Evolutionary conservation across 139 green algal species (phyloP).

Genomic region (Eudorina sp.): DNA sequence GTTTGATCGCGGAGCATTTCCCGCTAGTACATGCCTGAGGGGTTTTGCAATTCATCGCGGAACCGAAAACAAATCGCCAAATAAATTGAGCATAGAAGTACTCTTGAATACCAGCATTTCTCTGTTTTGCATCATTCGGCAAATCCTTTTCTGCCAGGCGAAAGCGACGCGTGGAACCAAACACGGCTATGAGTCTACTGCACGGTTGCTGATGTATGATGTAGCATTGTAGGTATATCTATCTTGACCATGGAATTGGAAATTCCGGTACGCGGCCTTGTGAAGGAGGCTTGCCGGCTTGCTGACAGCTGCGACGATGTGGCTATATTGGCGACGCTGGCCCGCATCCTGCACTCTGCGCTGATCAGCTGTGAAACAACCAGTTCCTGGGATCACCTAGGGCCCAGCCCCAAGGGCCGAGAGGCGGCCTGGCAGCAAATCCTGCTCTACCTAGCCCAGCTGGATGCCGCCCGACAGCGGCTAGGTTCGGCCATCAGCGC

Average conservation of each 20-base stretch:
- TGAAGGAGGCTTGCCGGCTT: conserved; percentile 3
- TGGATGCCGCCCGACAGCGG: not conserved
- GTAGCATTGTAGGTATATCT: no score
- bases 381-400: not conserved
- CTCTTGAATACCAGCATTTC: no score
- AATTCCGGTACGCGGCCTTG: not conserved
- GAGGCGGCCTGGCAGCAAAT: conserved; percentile 13
- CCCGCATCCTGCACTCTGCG: not conserved
- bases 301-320: not conserved
- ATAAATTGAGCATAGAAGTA: no score
- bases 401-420: not conserved
- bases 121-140: no score
- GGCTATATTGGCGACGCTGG: not conserved
- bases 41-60: no score
- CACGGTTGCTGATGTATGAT: no score
- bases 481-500: not conserved
- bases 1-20: no score
- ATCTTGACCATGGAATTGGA: not conserved
- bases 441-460: conserved; percentile 10
- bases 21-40: no score
- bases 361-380: not conserved
- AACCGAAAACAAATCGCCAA: no score
- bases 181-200: no score
- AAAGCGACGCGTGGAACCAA: no score
- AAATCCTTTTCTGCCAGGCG: no score